Evolutionary conservation across 208 protist species (phyloP).

Genomic region (Leishmania guyanensis): DNA sequence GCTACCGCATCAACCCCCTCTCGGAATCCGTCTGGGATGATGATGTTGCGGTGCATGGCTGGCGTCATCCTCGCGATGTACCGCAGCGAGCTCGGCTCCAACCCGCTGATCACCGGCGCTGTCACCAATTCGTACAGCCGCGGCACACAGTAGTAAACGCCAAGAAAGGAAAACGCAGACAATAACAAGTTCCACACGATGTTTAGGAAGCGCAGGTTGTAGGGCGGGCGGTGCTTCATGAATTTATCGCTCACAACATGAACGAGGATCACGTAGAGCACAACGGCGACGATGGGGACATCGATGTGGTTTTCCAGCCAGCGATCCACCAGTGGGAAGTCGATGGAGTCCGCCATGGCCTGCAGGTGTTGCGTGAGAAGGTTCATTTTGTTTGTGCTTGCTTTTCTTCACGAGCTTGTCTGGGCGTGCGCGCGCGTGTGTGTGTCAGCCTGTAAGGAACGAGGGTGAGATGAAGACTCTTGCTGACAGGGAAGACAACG

Average conservation of each 20-base stretch:
- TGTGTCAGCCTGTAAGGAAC: neutral
- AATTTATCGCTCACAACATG: slow-evolving; percentile 35
- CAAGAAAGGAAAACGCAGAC: slow-evolving; percentile 72
- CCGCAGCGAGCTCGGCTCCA: slow-evolving; percentile 33
- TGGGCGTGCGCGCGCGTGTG: neutral
- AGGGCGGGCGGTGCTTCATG: slow-evolving; percentile 48
- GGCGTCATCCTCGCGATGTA: slow-evolving; percentile 27
- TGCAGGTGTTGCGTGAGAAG: slow-evolving; percentile 28
- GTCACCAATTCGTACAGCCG: slow-evolving; percentile 47
- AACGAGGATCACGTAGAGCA: slow-evolving; percentile 50
- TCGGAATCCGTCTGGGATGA: slow-evolving; percentile 25
- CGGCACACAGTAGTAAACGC: slow-evolving; percentile 56
- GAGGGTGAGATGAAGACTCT: neutral
- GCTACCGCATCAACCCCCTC: slow-evolving; percentile 32
- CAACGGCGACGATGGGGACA: slow-evolving; percentile 39
- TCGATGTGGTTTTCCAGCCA: slow-evolving; percentile 47
- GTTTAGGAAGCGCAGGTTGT: slow-evolving; percentile 59
- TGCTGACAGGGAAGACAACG: neutral
- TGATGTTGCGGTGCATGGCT: slow-evolving; percentile 35
- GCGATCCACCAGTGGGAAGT: slow-evolving; percentile 27
- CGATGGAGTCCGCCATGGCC: slow-evolving; percentile 25
- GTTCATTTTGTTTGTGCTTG: slow-evolving; percentile 16
- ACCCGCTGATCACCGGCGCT: slow-evolving; percentile 34
- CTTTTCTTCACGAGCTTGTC: neutral
- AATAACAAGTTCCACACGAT: slow-evolving; percentile 88